Conservation (phyloP, 805 yeast genomes). For the Hanseniaspora guilliermondii region DNA sequence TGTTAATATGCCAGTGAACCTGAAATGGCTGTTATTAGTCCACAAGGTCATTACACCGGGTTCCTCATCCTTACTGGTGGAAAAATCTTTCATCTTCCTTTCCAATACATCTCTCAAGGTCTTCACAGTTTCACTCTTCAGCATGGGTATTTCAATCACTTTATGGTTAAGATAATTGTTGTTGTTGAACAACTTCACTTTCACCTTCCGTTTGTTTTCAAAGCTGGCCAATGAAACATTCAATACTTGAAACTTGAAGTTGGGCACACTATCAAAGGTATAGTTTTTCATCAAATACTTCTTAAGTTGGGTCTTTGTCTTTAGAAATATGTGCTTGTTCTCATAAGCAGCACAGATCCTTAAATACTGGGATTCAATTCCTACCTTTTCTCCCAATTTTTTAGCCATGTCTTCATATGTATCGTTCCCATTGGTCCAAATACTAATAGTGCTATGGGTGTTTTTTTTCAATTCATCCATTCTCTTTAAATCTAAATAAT, state of each 20-base stretch:
- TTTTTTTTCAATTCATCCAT: background rate
- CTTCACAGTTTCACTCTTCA: slow-evolving; percentile 43
- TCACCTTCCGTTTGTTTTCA: slow-evolving; percentile 60
- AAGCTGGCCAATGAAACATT: slow-evolving; percentile 62
- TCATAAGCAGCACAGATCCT: slow-evolving; percentile 53
- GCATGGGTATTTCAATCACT: slow-evolving; percentile 55
- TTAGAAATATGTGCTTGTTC: slow-evolving; percentile 43
- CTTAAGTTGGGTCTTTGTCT: slow-evolving; percentile 25
- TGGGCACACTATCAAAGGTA: slow-evolving; percentile 29
- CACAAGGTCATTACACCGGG: slow-evolving; percentile 34
- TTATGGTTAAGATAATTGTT: slow-evolving; percentile 61
- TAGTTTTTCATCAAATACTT: slow-evolving; percentile 30
- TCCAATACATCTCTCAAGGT: slow-evolving; percentile 47
- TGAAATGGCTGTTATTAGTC: slow-evolving; percentile 32
- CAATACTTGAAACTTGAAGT: slow-evolving; percentile 64
- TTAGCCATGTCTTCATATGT: slow-evolving; percentile 47
- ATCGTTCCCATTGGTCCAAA: slow-evolving; percentile 59
- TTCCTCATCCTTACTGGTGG: background rate
- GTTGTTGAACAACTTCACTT: slow-evolving; percentile 53
- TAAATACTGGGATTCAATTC: slow-evolving; percentile 46
- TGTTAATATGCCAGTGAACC: slow-evolving; percentile 29
- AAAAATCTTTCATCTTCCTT: slow-evolving; percentile 34
- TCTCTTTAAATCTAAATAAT: slow-evolving; percentile 20
- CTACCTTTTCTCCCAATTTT: slow-evolving; percentile 44
- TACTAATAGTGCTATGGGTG: slow-evolving; percentile 27